Percentiles rank a stretch among this genome's conserved stretches.
Evolutionary conservation across 1,284 basidiomycete species (phyloP).

Genomic region (Takashimella tepidaria): DNA sequence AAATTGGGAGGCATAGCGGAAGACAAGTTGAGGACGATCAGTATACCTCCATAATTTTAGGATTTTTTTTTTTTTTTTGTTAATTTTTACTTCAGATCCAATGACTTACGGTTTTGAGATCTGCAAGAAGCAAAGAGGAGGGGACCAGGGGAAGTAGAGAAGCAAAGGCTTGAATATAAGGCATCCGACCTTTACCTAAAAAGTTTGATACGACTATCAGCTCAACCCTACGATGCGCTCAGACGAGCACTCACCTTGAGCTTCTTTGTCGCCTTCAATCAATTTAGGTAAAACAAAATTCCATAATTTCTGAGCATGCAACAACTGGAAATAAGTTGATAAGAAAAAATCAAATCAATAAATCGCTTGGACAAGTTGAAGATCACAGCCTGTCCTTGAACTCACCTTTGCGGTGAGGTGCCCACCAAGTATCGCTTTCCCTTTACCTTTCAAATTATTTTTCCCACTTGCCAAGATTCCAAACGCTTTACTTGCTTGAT

Average conservation of each 20-base stretch:
- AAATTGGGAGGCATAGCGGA: slow-evolving; percentile 7
- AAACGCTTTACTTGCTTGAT: slow-evolving; percentile 62
- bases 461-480: slow-evolving; percentile 57
- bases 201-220: slow-evolving; percentile 49
- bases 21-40: slow-evolving; percentile 3
- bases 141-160: slow-evolving; percentile 77
- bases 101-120: slow-evolving; percentile 64
- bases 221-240: slow-evolving; percentile 10
- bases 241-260: slow-evolving; percentile 15
- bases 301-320: slow-evolving; percentile 81
- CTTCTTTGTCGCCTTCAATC: slow-evolving; percentile 55
- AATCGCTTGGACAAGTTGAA: too few species aligned
- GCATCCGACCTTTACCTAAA: slow-evolving; percentile 53
- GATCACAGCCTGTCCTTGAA: too few species aligned
- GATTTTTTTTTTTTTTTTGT: too few species aligned
- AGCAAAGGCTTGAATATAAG: slow-evolving; percentile 78
- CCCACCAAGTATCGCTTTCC: slow-evolving; percentile 56
- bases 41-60: slow-evolving; percentile 9
- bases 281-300: slow-evolving; percentile 68
- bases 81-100: slow-evolving; percentile 1
- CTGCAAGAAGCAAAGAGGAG: slow-evolving; percentile 61
- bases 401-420: slow-evolving; percentile 67
- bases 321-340: slow-evolving; percentile 53
- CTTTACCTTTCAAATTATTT: slow-evolving; percentile 57
- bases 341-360: not conserved